Conservation (phyloP, 148 eudicot species). For the Salicornia ramosissima region DNA sequence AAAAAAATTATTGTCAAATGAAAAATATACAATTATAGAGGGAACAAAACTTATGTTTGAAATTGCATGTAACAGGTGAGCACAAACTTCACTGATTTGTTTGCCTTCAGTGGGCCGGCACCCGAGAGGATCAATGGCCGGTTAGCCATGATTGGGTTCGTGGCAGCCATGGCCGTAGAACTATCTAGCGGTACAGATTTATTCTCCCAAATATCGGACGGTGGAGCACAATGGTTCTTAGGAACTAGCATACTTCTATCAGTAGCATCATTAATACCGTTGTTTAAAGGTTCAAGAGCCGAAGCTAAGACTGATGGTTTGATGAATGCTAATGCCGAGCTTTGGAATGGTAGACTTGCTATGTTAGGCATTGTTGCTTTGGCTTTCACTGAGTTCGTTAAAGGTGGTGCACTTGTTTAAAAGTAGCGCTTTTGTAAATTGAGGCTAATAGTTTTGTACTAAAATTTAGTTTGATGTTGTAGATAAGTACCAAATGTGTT, state of each 20-base stretch:
- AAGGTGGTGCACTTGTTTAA: constrained; percentile 57
- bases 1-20: no score
- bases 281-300: constrained; percentile 45
- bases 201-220: constrained; percentile 55
- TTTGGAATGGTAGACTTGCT: constrained; percentile 82
- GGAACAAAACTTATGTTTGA: no score
- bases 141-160: constrained; percentile 87
- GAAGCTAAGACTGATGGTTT: constrained; percentile 42
- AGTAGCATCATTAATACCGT: constrained; percentile 54
- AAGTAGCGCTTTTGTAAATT: not conserved
- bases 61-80: constrained; percentile 41
- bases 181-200: constrained; percentile 55
- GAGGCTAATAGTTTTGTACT: no score
- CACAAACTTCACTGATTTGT: constrained; percentile 53
- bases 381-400: constrained; percentile 70
- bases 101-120: constrained; percentile 81
- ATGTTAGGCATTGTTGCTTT: constrained; percentile 83
- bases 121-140: constrained; percentile 94
- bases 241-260: constrained; percentile 52
- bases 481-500: no score
- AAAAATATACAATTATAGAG: no score
- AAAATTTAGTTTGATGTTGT: no score
- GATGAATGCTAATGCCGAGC: constrained; percentile 68
- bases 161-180: constrained; percentile 71
- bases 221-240: constrained; percentile 68